These are phyloP conservation scores for Daucus carota DNA, from an alignment of 129 eudicot species.

Conservation along the genomic window DH1_v3.0 NC_030384.2:38028001-38028500, in stretches of 20 bases:
- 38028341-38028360: background rate
- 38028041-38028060: constrained; percentile 16
- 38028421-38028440: background rate
- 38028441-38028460: background rate
- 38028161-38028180: background rate
- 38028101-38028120: background rate
- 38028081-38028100: constrained; percentile 11
- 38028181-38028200: background rate
- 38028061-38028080: background rate
- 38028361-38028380: too few species aligned
- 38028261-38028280: background rate
- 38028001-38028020: constrained; percentile 13
- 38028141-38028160: background rate
- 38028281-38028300: background rate
- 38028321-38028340: background rate
- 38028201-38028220: background rate
- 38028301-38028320: background rate
- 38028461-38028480: too few species aligned
- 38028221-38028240: background rate
- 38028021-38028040: constrained; percentile 6
- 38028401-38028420: background rate
- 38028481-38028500: too few species aligned
- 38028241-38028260: background rate
- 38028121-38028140: constrained; percentile 4
- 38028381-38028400: background rate